Conservation (phyloP, 2,329 filamentous ascomycete genomes). For the Claviceps capensis region DNA sequence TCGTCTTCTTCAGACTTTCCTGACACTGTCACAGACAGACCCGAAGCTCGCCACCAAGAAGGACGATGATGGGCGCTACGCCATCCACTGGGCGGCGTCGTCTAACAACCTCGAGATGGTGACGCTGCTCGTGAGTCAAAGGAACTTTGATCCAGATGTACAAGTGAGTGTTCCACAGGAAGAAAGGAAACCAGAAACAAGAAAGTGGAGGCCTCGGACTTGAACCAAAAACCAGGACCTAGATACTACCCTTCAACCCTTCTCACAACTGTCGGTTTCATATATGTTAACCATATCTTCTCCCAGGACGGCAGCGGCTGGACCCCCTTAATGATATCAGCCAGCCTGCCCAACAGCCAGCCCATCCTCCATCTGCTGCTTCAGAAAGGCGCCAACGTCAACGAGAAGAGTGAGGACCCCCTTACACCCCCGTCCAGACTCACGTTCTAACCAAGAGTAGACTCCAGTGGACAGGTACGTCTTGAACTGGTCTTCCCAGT, state of each 20-base stretch:
- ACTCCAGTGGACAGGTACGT: conserved; percentile 41
- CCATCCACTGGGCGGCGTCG: conserved; percentile 88
- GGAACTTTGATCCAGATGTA: conserved; percentile 71
- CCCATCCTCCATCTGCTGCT: conserved; percentile 54
- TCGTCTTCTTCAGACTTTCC: neutral
- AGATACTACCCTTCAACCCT: too few species aligned
- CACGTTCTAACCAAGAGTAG: conserved; percentile 16
- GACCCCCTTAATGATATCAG: conserved; percentile 75
- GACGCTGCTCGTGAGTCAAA: conserved; percentile 53
- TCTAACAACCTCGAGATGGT: conserved; percentile 68
- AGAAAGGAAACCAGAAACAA: neutral
- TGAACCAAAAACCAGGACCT: too few species aligned
- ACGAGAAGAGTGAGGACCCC: conserved; percentile 48
- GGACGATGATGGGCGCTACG: conserved; percentile 79
- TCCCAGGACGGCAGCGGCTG: conserved; percentile 62
- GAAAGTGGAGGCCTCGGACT: too few species aligned
- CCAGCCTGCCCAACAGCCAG: conserved; percentile 59
- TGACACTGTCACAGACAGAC: conserved; percentile 44
- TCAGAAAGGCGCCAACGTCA: conserved; percentile 55
- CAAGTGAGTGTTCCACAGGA: conserved; percentile 35
- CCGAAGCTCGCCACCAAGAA: conserved; percentile 57
- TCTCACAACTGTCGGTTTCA: too few species aligned
- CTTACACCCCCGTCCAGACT: neutral
- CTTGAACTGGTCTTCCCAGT: neutral
- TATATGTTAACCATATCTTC: neutral